Evolutionary conservation across 2,329 filamentous ascomycete genomes (phyloP).

Genomic region (Paraphaeosphaeria minitans): DNA sequence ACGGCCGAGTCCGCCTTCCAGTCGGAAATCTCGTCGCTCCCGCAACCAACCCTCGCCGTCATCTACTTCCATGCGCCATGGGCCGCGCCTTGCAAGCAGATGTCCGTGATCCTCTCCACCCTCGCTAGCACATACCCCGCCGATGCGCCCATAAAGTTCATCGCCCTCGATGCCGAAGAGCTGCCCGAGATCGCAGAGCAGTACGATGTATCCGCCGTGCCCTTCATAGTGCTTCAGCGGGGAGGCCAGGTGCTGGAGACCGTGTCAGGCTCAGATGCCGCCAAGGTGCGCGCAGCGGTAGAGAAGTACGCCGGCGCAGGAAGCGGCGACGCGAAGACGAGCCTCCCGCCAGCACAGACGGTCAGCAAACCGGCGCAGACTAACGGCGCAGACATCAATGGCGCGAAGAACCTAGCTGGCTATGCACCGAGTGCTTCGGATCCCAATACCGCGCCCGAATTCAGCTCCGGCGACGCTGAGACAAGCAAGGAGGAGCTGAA

Average conservation of each 20-base stretch:
- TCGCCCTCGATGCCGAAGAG: slow-evolving; percentile 92
- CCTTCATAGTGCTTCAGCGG: slow-evolving; percentile 84
- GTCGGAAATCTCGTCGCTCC: slow-evolving; percentile 68
- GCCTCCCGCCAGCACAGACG: slow-evolving; percentile 49
- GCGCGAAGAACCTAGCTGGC: slow-evolving; percentile 48
- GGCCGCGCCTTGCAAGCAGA: slow-evolving; percentile 95
- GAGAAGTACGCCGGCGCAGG: slow-evolving; percentile 73
- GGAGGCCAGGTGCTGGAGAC: slow-evolving; percentile 78
- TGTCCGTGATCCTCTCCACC: slow-evolving; percentile 82
- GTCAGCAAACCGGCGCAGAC: slow-evolving; percentile 52
- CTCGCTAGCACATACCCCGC: slow-evolving; percentile 85
- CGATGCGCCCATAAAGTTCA: slow-evolving; percentile 76
- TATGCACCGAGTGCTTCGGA: slow-evolving; percentile 53
- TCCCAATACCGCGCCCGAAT: slow-evolving; percentile 54
- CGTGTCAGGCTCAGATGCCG: slow-evolving; percentile 86
- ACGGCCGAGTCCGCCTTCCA: slow-evolving; percentile 75
- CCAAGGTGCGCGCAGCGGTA: slow-evolving; percentile 82
- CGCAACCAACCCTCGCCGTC: slow-evolving; percentile 74
- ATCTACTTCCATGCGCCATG: slow-evolving; percentile 96
- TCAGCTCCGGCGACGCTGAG: slow-evolving; percentile 48
- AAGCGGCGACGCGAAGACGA: slow-evolving; percentile 43
- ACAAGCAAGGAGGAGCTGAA: slow-evolving; percentile 80
- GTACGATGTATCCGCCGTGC: slow-evolving; percentile 94
- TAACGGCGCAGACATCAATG: slow-evolving; percentile 39
- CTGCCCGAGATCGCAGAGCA: slow-evolving; percentile 87